Percentiles rank a stretch among this genome's conserved stretches.
phyloP scores from a whole-genome alignment of 2,329 filamentous ascomycete species.

The Claviceps arundinis region DNA sequence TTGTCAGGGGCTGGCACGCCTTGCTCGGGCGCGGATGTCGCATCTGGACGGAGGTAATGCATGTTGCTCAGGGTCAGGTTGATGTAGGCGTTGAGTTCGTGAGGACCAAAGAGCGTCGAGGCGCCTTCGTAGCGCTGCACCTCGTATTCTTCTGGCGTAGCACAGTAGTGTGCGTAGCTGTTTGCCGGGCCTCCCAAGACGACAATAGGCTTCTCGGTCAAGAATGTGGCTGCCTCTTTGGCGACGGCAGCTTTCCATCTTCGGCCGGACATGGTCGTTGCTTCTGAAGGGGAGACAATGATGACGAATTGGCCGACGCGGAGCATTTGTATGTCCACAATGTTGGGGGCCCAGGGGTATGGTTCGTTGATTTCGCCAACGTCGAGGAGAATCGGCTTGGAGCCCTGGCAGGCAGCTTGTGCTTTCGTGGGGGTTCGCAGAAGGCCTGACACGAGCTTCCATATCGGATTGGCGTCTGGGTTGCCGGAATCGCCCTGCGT shows the following conservation, averaged over 20 bases:
- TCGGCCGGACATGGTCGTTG: conserved; percentile 82
- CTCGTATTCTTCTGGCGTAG: conserved; percentile 67
- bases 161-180: conserved; percentile 73
- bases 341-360: conserved; percentile 81
- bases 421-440: conserved; percentile 56
- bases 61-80: conserved; percentile 61
- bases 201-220: conserved; percentile 50
- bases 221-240: conserved; percentile 32
- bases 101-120: conserved; percentile 73
- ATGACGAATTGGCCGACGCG: conserved; percentile 76
- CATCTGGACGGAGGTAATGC: conserved; percentile 24
- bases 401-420: conserved; percentile 63
- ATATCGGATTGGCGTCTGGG: conserved; percentile 61
- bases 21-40: conserved; percentile 25
- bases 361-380: conserved; percentile 68
- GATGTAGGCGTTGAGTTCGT: conserved; percentile 76
- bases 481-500: conserved; percentile 68
- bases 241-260: conserved; percentile 67
- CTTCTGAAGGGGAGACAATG: conserved; percentile 75
- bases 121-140: conserved; percentile 93
- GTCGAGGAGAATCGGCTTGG: conserved; percentile 78
- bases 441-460: conserved; percentile 60
- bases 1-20: conserved; percentile 68
- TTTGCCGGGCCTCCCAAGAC: conserved; percentile 84
- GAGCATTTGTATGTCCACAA: conserved; percentile 77